A percentile compares a stretch with the other conserved stretches of the same genome.
Conservation (phyloP, 371 early-diverging fungal genomes). For the Haplosporangium sp. region DNA sequence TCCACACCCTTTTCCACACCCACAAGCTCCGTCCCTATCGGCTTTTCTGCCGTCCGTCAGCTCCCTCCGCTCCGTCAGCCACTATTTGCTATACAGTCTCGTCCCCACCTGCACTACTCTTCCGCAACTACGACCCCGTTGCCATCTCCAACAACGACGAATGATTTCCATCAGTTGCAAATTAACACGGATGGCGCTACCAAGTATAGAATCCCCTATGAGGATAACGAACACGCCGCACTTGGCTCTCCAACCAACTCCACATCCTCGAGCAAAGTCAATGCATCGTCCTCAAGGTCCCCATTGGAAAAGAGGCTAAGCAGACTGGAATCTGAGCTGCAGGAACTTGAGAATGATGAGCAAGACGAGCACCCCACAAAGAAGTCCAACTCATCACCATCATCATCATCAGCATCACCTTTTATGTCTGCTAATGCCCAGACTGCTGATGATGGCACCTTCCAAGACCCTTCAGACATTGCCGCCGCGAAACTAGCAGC, state of each 20-base stretch:
- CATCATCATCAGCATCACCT: too few species aligned
- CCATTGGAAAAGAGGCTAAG: slow-evolving; percentile 7
- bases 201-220: slow-evolving; percentile 13
- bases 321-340: slow-evolving; percentile 14
- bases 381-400: too few species aligned
- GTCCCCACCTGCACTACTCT: slow-evolving; percentile 9
- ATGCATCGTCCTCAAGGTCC: slow-evolving; percentile 18
- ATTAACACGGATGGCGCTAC: slow-evolving; percentile 12
- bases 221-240: slow-evolving; percentile 1
- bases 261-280: slow-evolving; percentile 17
- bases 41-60: slow-evolving; percentile 34
- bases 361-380: slow-evolving; percentile 74
- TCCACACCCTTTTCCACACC: slow-evolving; percentile 14
- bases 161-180: slow-evolving; percentile 42
- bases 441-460: slow-evolving; percentile 9
- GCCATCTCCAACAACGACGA: slow-evolving; percentile 45
- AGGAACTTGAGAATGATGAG: slow-evolving; percentile 13
- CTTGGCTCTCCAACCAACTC: slow-evolving; percentile 12
- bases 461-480: slow-evolving; percentile 54
- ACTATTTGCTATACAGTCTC: slow-evolving; percentile 25
- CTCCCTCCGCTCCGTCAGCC: slow-evolving; percentile 42
- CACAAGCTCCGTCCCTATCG: slow-evolving; percentile 15
- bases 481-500: slow-evolving; percentile 39
- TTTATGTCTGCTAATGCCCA: slow-evolving; percentile 68
- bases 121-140: slow-evolving; percentile 20